phyloP scores from a whole-genome alignment of 2,329 filamentous ascomycete genomes.

The Colletotrichum incanum region DNA sequence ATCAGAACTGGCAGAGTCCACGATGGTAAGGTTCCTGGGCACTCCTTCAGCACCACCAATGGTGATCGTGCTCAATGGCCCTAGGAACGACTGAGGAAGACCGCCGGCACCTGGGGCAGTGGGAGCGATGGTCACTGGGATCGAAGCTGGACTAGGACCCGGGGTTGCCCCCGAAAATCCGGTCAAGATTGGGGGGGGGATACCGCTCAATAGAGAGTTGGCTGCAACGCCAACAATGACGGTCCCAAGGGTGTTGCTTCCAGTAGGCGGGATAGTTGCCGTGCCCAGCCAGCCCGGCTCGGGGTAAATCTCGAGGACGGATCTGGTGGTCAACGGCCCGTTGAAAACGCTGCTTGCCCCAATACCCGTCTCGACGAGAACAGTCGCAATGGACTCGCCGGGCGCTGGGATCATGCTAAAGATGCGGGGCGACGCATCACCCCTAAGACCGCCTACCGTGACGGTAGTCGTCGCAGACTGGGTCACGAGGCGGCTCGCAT shows the following conservation, averaged over 20 bases:
- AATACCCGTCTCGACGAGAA: constrained; percentile 21
- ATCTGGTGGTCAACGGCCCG: constrained; percentile 9
- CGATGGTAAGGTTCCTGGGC: constrained; percentile 33
- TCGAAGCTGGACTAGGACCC: constrained; percentile 23
- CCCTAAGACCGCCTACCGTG: constrained; percentile 13
- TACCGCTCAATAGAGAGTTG: neutral
- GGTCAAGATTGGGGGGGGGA: neutral
- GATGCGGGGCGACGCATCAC: neutral
- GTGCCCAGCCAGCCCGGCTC: constrained; percentile 20
- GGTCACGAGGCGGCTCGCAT: constrained; percentile 23
- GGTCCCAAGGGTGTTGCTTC: constrained; percentile 5
- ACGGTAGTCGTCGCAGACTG: constrained; percentile 16
- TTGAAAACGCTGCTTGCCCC: neutral
- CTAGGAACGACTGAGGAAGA: neutral
- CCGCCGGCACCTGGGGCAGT: neutral
- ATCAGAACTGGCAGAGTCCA: constrained; percentile 16
- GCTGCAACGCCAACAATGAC: constrained; percentile 16
- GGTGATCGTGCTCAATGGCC: constrained; percentile 15
- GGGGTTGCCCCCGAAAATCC: neutral
- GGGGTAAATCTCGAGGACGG: constrained; percentile 19
- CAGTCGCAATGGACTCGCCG: constrained; percentile 10
- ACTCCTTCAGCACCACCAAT: constrained; percentile 32
- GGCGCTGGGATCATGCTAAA: constrained; percentile 16
- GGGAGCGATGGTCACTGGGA: constrained; percentile 17
- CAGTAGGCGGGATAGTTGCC: constrained; percentile 6